These are phyloP conservation scores for Vanrija humicola DNA, from an alignment of 1,284 basidiomycete species.

Conservation along the genomic window DNA sequence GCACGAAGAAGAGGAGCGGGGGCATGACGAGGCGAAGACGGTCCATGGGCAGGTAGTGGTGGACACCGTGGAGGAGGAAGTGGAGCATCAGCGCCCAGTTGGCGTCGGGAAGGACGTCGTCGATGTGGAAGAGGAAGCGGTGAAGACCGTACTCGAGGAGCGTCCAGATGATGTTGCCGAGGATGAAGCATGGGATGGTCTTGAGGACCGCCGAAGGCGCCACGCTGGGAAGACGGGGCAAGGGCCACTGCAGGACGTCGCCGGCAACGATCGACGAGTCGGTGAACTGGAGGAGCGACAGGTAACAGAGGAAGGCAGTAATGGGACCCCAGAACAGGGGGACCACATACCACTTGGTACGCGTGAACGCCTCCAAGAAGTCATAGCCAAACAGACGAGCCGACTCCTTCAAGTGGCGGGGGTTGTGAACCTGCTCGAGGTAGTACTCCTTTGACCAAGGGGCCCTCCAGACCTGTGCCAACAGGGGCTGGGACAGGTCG, in stretches of 20 bases:
- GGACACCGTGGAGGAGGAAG: conserved; percentile 92
- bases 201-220: conserved; percentile 45
- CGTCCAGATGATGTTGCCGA: conserved; percentile 90
- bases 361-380: conserved; percentile 81
- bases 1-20: conserved; percentile 71
- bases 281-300: conserved; percentile 78
- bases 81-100: conserved; percentile 78
- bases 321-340: conserved; percentile 92
- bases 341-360: conserved; percentile 92
- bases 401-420: conserved; percentile 80
- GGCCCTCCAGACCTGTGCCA: conserved; percentile 40
- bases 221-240: conserved; percentile 27
- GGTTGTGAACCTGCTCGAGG: conserved; percentile 92
- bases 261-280: conserved; percentile 39
- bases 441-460: conserved; percentile 82
- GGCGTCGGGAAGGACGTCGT: conserved; percentile 80
- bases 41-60: conserved; percentile 98
- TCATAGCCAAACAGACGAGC: conserved; percentile 81
- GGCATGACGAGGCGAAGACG: conserved; percentile 96
- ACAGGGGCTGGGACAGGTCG: conserved; percentile 79
- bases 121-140: conserved; percentile 97
- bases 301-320: conserved; percentile 69
- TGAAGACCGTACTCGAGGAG: conserved; percentile 93
- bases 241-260: conserved; percentile 29
- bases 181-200: conserved; percentile 63